Conservation (phyloP, 2,329 filamentous ascomycete species). For the Tolypocladium endophyticum region DNA sequence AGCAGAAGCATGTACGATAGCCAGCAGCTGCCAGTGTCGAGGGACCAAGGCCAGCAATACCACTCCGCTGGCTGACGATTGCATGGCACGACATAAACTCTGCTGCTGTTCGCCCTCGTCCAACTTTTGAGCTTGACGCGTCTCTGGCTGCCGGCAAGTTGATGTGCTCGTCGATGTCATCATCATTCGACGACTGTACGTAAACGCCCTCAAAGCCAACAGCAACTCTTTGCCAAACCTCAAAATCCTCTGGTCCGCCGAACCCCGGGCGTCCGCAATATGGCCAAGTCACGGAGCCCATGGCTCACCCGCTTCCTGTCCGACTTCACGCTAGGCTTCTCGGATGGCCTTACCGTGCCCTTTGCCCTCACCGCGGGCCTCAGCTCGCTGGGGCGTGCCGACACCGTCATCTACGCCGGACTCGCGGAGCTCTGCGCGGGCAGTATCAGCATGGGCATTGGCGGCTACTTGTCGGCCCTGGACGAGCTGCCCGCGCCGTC, state of each 20-base stretch:
- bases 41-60: background rate
- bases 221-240: background rate
- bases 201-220: background rate
- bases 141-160: background rate
- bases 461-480: slow-evolving; percentile 54
- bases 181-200: background rate
- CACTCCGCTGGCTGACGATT: background rate
- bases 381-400: slow-evolving; percentile 46
- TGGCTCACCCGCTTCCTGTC: slow-evolving; percentile 34
- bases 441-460: slow-evolving; percentile 64
- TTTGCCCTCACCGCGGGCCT: slow-evolving; percentile 66
- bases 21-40: background rate
- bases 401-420: slow-evolving; percentile 56
- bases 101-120: background rate
- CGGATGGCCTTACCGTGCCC: slow-evolving; percentile 64
- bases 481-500: slow-evolving; percentile 16
- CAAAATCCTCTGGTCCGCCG: background rate
- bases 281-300: slow-evolving; percentile 14
- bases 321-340: slow-evolving; percentile 63
- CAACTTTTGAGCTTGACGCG: background rate
- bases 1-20: background rate
- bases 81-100: background rate
- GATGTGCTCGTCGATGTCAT: background rate
- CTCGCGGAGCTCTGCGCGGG: slow-evolving; percentile 62
- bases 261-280: background rate